Evolutionary conservation across 192 early-diverging fungal species (phyloP), one percentile per base, ranked within the genome.

Genomic region (Podila epicladia): DNA sequence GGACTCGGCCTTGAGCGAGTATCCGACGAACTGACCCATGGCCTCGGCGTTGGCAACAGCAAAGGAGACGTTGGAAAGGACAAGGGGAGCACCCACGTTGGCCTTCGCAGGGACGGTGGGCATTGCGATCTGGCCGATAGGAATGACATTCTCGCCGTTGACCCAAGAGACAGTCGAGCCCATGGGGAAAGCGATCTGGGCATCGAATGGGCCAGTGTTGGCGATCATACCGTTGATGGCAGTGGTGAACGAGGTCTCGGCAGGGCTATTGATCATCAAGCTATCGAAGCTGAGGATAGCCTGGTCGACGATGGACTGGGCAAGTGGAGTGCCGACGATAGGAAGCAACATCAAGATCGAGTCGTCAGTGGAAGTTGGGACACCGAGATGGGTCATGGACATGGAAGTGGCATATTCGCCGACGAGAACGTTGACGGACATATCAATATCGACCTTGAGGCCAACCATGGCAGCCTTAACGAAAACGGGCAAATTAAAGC

Each of bases 301-400:
- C 19, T 62, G 71, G 59, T 76, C 73, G 61, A 90, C 87, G 65
- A 90, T 85, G 15, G 73, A 59, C 71, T 86, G 85, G 9, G 87
- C 89, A 71, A 90, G 83, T 17, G 89, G 89, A 31, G 74, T 83
- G 53, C 85, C 87, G 57, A 91, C 84, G 32, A 87, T 69, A 37
- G 87, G 85, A 26, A 89, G 84, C 31, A 90, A 73, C 50, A 77
- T 74, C 51, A 82, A 66, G 71, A 90, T 72, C 12, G 85, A 80
- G 26, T 70, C 65, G 69, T 90, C 89, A 1, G 85, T 84, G 8
- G 58, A 37, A 33, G 83, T 84, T 22, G 80, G 79, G 57, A 90
- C 83, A 24, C 66, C 77, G 28, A 26, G 64, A 63, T 90, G 87
- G 62, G 64, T 67, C 59, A 86, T 74, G 15, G 73, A 22, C 9